Evolutionary conservation across 2,329 filamentous ascomycete species (phyloP).

Genomic region (Lachnellula willkommii): DNA sequence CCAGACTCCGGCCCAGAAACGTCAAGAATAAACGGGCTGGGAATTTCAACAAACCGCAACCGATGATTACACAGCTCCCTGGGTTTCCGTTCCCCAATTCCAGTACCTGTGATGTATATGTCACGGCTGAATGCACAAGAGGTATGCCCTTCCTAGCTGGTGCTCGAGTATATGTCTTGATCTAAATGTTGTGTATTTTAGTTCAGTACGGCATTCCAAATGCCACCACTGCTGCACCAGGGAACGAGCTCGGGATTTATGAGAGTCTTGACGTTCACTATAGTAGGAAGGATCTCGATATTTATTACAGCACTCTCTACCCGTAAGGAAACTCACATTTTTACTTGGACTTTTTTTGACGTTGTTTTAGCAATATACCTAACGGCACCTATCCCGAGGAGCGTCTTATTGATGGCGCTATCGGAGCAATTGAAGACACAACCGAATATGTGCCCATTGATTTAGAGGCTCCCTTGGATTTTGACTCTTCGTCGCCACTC

Average conservation of each 20-base stretch:
- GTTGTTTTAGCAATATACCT: conserved; percentile 31
- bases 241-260: conserved; percentile 44
- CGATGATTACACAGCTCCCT: conserved; percentile 20
- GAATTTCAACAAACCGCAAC: conserved; percentile 8
- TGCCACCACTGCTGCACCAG: conserved; percentile 30
- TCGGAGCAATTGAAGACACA: conserved; percentile 30
- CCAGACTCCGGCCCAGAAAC: conserved; percentile 38
- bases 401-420: conserved; percentile 36
- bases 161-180: background rate
- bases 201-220: conserved; percentile 41
- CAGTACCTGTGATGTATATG: conserved; percentile 22
- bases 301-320: conserved; percentile 36
- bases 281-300: conserved; percentile 39
- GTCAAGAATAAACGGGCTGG: conserved; percentile 9
- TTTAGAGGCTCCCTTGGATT: conserved; percentile 40
- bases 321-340: conserved; percentile 12
- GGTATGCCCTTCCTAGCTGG: conserved; percentile 7
- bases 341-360: background rate
- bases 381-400: conserved; percentile 37
- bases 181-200: conserved; percentile 6
- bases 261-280: conserved; percentile 42
- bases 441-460: conserved; percentile 16
- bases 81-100: conserved; percentile 21
- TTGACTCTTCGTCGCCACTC: conserved; percentile 41
- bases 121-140: conserved; percentile 23